Evolutionary conservation across 2,329 filamentous ascomycete species (phyloP).

Genomic region (Microcera coccophila): DNA sequence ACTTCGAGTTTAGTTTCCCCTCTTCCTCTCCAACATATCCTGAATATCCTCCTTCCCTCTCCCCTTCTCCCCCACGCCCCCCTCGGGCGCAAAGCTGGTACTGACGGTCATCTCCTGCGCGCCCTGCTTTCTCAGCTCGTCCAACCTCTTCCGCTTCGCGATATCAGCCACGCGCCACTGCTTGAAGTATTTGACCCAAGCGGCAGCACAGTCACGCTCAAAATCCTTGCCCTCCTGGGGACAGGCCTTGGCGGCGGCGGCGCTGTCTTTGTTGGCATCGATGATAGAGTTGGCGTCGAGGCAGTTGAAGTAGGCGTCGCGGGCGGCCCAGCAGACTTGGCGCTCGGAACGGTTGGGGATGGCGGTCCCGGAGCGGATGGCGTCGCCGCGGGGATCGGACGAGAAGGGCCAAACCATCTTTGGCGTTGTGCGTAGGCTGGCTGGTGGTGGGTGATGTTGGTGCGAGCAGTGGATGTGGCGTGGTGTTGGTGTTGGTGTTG

Average conservation of each 20-base stretch:
- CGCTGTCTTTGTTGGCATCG: conserved; percentile 54
- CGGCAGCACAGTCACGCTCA: conserved; percentile 78
- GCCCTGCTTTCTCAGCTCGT: conserved; percentile 69
- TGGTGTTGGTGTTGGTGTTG: too few relatives aligned
- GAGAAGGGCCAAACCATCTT: conserved; percentile 51
- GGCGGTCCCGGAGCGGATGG: conserved; percentile 55
- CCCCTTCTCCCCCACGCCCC: conserved; percentile 28
- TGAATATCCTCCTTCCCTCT: conserved; percentile 38
- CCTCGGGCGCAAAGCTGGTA: conserved; percentile 35
- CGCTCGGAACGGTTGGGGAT: conserved; percentile 84
- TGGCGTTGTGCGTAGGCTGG: conserved; percentile 1
- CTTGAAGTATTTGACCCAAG: conserved; percentile 99
- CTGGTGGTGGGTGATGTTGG: conserved; percentile 3
- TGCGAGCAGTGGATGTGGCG: neutral
- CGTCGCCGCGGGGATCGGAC: conserved; percentile 46
- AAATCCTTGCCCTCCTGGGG: conserved; percentile 52
- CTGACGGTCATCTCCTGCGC: conserved; percentile 56
- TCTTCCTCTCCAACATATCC: conserved; percentile 37
- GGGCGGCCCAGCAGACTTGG: conserved; percentile 80
- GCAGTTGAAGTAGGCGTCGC: conserved; percentile 85
- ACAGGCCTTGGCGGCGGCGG: conserved; percentile 39
- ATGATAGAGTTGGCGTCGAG: conserved; percentile 78
- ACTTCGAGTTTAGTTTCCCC: conserved; percentile 21
- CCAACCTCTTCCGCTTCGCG: conserved; percentile 76
- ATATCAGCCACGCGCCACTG: conserved; percentile 90